Percentiles rank a stretch among this genome's conserved stretches.
Evolutionary conservation across 441 rosid species (phyloP).

Genomic region (Monsonia emarginata): DNA sequence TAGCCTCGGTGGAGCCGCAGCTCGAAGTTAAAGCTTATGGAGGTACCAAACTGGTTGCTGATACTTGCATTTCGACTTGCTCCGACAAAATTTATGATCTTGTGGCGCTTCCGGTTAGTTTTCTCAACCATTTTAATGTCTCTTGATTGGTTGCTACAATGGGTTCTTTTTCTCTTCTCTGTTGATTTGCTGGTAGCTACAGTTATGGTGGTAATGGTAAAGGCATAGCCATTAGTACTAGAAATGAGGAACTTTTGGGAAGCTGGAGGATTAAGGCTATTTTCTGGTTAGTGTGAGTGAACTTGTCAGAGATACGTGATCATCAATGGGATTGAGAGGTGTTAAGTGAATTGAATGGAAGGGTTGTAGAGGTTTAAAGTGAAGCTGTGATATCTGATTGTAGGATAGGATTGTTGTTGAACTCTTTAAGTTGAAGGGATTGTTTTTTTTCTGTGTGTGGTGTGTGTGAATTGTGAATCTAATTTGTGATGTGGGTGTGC

Average conservation of each 20-base stretch:
- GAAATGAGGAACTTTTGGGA: background rate
- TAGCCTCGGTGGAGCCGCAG: conserved; percentile 83
- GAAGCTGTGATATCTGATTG: background rate
- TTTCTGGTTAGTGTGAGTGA: background rate
- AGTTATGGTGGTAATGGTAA: background rate
- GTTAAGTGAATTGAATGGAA: background rate
- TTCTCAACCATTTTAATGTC: conserved; percentile 5
- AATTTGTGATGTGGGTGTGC: background rate
- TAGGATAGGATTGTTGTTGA: background rate
- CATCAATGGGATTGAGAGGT: background rate
- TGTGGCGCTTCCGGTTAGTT: conserved; percentile 77
- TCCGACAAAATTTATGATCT: conserved; percentile 58
- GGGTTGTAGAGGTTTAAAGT: background rate
- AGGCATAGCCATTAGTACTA: background rate
- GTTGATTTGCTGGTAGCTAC: background rate
- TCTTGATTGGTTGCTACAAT: background rate
- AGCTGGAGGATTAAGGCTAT: background rate
- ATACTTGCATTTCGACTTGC: conserved; percentile 54
- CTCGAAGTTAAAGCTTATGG: conserved; percentile 69
- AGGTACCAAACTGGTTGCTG: conserved; percentile 70
- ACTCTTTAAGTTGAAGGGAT: background rate
- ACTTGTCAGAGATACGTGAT: background rate
- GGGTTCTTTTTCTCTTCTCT: background rate
- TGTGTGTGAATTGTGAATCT: background rate
- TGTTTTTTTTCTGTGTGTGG: background rate